These are phyloP conservation scores for Trichoderma aggressivum DNA, from an alignment of 2,329 filamentous ascomycete genomes.

Conservation along the genomic window DNA sequence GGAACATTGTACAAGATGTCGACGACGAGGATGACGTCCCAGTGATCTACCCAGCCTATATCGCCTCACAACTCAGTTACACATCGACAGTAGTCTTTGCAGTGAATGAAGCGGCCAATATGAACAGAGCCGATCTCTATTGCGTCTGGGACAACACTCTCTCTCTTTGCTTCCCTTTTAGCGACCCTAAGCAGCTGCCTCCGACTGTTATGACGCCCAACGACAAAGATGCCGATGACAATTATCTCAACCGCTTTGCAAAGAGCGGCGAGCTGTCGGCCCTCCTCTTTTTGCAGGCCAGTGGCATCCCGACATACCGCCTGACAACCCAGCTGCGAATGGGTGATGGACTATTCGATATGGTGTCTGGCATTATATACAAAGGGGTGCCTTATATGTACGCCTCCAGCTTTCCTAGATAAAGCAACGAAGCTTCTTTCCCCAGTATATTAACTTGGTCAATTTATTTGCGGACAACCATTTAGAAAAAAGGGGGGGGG, in stretches of 20 bases:
- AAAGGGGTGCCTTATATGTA: neutral
- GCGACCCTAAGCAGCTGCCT: constrained; percentile 23
- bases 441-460: no score
- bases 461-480: no score
- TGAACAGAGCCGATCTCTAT: constrained; percentile 23
- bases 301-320: constrained; percentile 22
- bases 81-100: neutral
- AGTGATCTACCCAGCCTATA: neutral
- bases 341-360: constrained; percentile 1
- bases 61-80: neutral
- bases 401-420: neutral
- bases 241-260: constrained; percentile 18
- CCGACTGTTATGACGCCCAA: constrained; percentile 3
- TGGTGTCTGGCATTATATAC: neutral
- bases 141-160: constrained; percentile 26
- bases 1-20: neutral
- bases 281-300: constrained; percentile 17
- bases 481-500: no score
- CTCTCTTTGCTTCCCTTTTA: constrained; percentile 24
- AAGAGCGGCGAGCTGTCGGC: constrained; percentile 18
- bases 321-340: constrained; percentile 24
- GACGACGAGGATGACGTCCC: neutral
- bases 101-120: constrained; percentile 12
- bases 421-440: no score
- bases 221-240: neutral